Evolutionary conservation across 805 yeast species (phyloP).

Genomic region (Monosporozyma aquatica): DNA sequence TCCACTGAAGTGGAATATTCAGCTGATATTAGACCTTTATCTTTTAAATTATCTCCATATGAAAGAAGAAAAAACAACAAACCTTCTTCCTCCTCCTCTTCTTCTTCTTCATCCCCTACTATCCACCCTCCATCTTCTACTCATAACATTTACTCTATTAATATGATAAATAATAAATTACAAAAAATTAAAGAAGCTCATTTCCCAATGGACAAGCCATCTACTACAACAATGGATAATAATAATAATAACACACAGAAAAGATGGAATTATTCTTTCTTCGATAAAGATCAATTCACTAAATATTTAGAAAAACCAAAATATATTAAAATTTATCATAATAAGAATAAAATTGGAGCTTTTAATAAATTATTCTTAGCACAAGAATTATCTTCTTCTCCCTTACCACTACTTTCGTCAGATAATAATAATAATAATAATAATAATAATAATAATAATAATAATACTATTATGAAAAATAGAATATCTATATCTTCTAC

Average conservation of each 20-base stretch:
- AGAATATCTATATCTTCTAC: too few relatives aligned
- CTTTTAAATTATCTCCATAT: constrained; percentile 21
- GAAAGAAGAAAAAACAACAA: not conserved
- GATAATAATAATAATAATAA: not conserved
- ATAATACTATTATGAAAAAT: not conserved
- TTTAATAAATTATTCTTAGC: constrained; percentile 51
- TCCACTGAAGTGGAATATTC: constrained; percentile 11
- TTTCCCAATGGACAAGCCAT: not conserved
- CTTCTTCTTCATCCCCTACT: not conserved
- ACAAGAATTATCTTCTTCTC: constrained; percentile 41
- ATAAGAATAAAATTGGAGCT: constrained; percentile 38
- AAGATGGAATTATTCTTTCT: constrained; percentile 16
- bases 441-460: not conserved
- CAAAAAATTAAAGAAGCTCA: constrained; percentile 6
- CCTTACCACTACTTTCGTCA: constrained; percentile 12
- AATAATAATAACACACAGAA: too few relatives aligned
- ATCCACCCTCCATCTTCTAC: not conserved
- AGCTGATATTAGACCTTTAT: constrained; percentile 21
- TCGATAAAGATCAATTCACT: constrained; percentile 32
- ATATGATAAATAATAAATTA: constrained; percentile 13
- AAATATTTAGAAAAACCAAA: constrained; percentile 44
- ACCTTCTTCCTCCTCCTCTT: not conserved
- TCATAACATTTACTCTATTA: constrained; percentile 7
- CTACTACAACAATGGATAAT: not conserved
- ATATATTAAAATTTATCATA: constrained; percentile 42